A percentile compares a stretch with the other conserved stretches of the same genome.
Evolutionary conservation across 768 basidiomycete species (phyloP).

Genomic region (Phallus indusiatus): DNA sequence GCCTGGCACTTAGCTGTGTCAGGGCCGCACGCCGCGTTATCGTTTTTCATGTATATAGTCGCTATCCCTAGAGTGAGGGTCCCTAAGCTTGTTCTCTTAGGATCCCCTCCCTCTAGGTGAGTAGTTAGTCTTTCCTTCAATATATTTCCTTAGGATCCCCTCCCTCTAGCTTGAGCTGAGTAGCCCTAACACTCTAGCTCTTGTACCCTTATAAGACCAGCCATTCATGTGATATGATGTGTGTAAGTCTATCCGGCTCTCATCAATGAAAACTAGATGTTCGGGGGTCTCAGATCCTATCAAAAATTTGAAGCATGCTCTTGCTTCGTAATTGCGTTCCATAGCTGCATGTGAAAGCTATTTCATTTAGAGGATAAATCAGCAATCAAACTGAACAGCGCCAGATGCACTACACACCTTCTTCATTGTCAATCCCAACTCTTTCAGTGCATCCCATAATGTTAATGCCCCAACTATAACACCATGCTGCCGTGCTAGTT

Average conservation of each 20-base stretch:
- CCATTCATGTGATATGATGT: slow-evolving; percentile 4
- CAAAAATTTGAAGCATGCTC: not conserved
- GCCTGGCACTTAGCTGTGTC: too few species aligned
- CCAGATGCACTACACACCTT: slow-evolving; percentile 1
- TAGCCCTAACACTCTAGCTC: too few species aligned
- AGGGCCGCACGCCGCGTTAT: too few species aligned
- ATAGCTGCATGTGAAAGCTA: slow-evolving; percentile 1
- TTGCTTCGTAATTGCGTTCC: not conserved
- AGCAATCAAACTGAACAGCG: too few species aligned
- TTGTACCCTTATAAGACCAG: too few species aligned
- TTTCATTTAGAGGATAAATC: not conserved
- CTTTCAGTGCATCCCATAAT: not conserved
- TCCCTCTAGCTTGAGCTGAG: too few species aligned
- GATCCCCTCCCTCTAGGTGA: too few species aligned
- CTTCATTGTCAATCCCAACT: not conserved
- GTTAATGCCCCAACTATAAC: slow-evolving; percentile 2
- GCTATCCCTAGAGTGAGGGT: too few species aligned
- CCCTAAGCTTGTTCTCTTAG: too few species aligned
- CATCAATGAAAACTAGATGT: slow-evolving; percentile 14
- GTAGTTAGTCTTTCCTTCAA: too few species aligned
- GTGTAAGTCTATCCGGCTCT: slow-evolving; percentile 8
- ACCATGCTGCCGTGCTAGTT: slow-evolving; percentile 8
- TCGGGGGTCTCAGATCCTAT: slow-evolving; percentile 9
- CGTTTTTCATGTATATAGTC: too few species aligned
- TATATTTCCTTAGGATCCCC: too few species aligned